Base-by-base conservation (phyloP, 305 asterid species). In the Withania somnifera region DNA sequence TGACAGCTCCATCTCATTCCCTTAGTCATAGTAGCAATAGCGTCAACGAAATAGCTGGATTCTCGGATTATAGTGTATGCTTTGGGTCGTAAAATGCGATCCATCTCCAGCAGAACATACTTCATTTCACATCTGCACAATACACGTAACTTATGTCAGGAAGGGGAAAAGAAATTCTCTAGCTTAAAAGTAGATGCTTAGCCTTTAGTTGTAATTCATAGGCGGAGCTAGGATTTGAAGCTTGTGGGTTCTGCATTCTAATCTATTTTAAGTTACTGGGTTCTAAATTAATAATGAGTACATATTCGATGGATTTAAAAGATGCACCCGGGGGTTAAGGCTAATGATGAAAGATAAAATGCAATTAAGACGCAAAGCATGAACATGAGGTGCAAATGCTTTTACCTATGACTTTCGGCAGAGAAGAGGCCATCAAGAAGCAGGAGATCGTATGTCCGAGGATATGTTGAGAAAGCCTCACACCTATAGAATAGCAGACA, bases 391-490 rank as follows among this genome's bases (percentile, higher is more conserved):
- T 10, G 17, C 7, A 53, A 36, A 57, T 69, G 51, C 22, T 66
- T 64, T 81, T 81, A 95, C 99, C 99, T 90, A 77, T 95, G 98
- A 85, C 93, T 93, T 88, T 95, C 99, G 40, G 98, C 88, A 34
- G 98, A 91, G 88, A 95, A 94, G 77, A 94, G 94, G 50, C 97
- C 98, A 77, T 95, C 99, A 0, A 92, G 84, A 82, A 94, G 99
- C 68, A 95, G 97, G 66, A 95, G 95, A 87, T 95, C 99, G 6
- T 95, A 95, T 6, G 99, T 95, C 78, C 99, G 89, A 77, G 99
- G 99, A 85, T 95, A 95, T 6, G 99, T 95, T n/a, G 99, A 95
- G 89, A 95, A 95, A 45, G 99, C 97, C 88, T 95, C 99, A 60
- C 99, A 95, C 99, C 99, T 95, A 8, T 32, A 11, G 69, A 80